Evolutionary conservation across 352 stramenopile genomes (phyloP).

Genomic region (Pythium periplocum): DNA sequence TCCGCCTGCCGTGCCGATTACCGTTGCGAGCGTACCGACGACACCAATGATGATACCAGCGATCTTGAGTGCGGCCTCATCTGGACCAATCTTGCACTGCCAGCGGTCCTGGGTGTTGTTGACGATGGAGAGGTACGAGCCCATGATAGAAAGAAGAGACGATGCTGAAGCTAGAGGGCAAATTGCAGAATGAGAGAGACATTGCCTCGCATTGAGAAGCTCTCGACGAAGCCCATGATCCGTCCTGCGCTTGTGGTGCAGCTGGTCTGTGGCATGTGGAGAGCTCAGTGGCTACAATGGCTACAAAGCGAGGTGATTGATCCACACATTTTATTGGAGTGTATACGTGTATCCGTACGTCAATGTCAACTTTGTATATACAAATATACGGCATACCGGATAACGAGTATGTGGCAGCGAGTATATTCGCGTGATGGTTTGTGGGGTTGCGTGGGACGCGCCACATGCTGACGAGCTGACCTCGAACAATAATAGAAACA

Average conservation of each 20-base stretch:
- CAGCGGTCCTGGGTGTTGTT: conserved; percentile 21
- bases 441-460: too few species aligned
- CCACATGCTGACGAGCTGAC: too few species aligned
- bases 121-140: conserved; percentile 23
- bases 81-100: conserved; percentile 11
- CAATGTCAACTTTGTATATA: too few species aligned
- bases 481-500: too few species aligned
- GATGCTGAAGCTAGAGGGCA: not conserved
- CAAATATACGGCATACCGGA: too few species aligned
- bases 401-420: too few species aligned
- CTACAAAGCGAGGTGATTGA: too few species aligned
- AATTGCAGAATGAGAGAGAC: not conserved
- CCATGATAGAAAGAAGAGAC: conserved; percentile 9
- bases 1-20: conserved; percentile 7
- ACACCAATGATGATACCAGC: conserved; percentile 4
- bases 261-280: too few species aligned
- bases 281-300: too few species aligned
- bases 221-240: not conserved
- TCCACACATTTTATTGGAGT: too few species aligned
- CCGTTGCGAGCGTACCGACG: conserved; percentile 1
- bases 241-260: not conserved
- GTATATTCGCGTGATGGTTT: too few species aligned
- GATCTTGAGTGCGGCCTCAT: conserved; percentile 17
- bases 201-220: not conserved
- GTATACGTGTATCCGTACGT: too few species aligned